Evolutionary conservation across 306 rosid species (phyloP).

Genomic region (Corylus avellana): DNA sequence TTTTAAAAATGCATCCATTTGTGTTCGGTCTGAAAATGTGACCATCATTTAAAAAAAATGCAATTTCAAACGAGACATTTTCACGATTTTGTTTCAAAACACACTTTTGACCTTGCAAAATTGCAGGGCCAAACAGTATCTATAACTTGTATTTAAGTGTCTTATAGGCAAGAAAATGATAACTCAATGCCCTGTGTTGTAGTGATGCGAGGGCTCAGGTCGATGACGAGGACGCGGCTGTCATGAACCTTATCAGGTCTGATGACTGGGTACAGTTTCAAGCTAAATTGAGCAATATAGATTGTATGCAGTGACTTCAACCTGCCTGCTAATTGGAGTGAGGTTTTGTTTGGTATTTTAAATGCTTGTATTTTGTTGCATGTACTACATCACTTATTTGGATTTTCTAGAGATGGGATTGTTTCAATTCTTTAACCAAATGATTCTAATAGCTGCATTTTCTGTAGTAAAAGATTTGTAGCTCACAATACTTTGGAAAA

Average conservation of each 20-base stretch:
- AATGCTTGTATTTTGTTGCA: no score
- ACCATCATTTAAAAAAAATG: no score
- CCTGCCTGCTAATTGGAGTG: not conserved
- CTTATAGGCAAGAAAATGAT: not conserved
- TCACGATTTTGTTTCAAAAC: no score
- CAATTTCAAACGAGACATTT: no score
- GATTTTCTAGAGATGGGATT: not conserved
- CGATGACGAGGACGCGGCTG: slow-evolving; percentile 67
- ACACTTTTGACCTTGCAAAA: no score
- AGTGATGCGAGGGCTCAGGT: slow-evolving; percentile 82
- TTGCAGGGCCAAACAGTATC: no score
- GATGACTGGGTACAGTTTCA: slow-evolving; percentile 81
- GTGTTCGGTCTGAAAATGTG: no score
- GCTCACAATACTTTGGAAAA: slow-evolving; percentile 7
- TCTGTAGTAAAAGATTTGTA: slow-evolving; percentile 7
- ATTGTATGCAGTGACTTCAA: not conserved
- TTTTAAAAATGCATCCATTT: no score
- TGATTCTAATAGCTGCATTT: not conserved
- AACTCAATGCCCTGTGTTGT: not conserved
- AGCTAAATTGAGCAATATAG: slow-evolving; percentile 8
- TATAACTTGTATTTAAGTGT: not conserved
- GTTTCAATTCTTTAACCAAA: slow-evolving; percentile 10
- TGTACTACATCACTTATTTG: no score
- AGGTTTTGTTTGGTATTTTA: not conserved
- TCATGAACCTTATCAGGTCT: slow-evolving; percentile 68